Base-by-base conservation (phyloP, 1,284 basidiomycete species). In the Puccinia horiana region DNA sequence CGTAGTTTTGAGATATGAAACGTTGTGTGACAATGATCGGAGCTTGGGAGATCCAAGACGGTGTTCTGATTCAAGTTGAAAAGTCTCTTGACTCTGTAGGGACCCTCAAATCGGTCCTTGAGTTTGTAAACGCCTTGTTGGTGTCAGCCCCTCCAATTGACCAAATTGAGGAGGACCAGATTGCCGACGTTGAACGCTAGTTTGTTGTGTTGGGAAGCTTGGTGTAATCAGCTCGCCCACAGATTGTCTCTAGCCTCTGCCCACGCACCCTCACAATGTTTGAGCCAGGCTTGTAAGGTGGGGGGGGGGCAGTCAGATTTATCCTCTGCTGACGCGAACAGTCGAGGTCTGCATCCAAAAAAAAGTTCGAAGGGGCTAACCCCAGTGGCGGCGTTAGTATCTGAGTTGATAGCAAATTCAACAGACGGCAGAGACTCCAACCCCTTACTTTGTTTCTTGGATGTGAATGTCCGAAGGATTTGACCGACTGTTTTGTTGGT, bases 381-480 rank as follows among this genome's bases (percentile, higher is more conserved):
- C 11, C 84, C 76, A 0, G 84, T 85, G 16, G 84, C 76, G 0
- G 56, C 67, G 58, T 84, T 84, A 29, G 63, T n/a, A 1, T 78
- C 72, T 6, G 74, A 42, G 77, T 84, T 84, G 42, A 85, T 65
- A 26, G 84, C 80, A 40, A 76, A 84, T 67, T 82, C 80, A 20
- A 75, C 56, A 9, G 29, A 9, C 8, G 82, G 40, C 0, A 83
- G 44, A 84, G 75, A 12, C 2, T 32, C n/a, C 9, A 76, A 20
- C 84, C 83, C 85, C 42, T 83, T 65, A n/a, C 74, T 49, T 44
- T 85, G 84, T 44, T 86, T 87, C 35, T 83, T 88, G 12, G 23
- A 72, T 29, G 2, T 75, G 26, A 78, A 76, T 11, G 65, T n/a
- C 20, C 82, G 82, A 0, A 85, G 65, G 32, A 82, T 67, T 58